Evolutionary conservation across 768 basidiomycete genomes (phyloP).

Genomic region (Russula emetica): DNA sequence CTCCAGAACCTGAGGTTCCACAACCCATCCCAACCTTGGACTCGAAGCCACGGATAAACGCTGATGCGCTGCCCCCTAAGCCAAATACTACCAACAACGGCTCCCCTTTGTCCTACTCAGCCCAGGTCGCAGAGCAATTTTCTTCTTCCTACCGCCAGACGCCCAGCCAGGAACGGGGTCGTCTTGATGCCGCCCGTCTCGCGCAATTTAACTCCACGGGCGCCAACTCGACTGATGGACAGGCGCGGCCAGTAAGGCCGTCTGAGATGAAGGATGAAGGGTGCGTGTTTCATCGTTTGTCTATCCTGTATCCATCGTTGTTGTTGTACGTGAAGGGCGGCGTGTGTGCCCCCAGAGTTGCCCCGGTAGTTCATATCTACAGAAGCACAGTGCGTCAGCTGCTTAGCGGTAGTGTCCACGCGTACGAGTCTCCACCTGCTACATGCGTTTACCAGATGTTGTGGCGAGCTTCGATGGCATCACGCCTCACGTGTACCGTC

Average conservation of each 20-base stretch:
- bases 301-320: constrained; percentile 2
- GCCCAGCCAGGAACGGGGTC: constrained; percentile 58
- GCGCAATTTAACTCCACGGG: constrained; percentile 11
- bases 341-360: not conserved
- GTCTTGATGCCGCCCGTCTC: constrained; percentile 28
- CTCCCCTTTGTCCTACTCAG: constrained; percentile 50
- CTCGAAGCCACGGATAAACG: not conserved
- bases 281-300: constrained; percentile 53
- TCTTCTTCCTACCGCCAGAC: constrained; percentile 60
- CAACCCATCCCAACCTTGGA: constrained; percentile 16
- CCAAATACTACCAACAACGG: constrained; percentile 16
- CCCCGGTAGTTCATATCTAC: constrained; percentile 10
- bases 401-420: constrained; percentile 24
- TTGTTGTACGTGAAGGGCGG: constrained; percentile 5
- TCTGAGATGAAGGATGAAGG: constrained; percentile 98
- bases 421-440: constrained; percentile 22
- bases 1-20: not conserved
- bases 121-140: constrained; percentile 62
- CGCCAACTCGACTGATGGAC: not conserved
- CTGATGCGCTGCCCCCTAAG: constrained; percentile 21
- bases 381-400: constrained; percentile 9
- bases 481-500: constrained; percentile 11
- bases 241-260: constrained; percentile 66
- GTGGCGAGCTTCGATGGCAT: constrained; percentile 21
- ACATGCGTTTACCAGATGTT: constrained; percentile 26